Conservation (phyloP, 2,329 filamentous ascomycete species). For the Sclerotinia subarctica region DNA sequence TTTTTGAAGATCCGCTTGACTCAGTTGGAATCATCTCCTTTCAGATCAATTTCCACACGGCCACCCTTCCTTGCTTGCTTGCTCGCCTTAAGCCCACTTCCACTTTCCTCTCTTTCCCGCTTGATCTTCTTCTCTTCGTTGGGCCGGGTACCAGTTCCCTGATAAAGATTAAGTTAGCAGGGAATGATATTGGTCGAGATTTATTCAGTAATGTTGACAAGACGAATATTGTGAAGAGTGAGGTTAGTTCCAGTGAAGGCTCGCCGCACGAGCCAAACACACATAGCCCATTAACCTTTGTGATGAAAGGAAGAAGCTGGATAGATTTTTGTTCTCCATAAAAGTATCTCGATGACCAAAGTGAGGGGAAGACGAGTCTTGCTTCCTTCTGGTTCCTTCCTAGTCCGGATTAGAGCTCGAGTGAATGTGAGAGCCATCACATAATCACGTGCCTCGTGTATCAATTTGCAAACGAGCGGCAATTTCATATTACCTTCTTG, state of each 20-base stretch:
- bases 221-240: background rate
- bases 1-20: too few relatives aligned
- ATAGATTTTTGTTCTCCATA: background rate
- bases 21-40: constrained; percentile 2
- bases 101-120: background rate
- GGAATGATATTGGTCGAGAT: background rate
- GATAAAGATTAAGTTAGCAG: background rate
- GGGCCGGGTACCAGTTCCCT: background rate
- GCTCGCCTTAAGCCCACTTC: background rate
- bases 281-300: too few relatives aligned
- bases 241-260: background rate
- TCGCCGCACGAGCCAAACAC: background rate
- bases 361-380: background rate
- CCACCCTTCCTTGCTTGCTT: background rate
- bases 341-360: background rate
- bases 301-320: too few relatives aligned
- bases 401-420: background rate
- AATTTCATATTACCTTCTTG: too few relatives aligned
- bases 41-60: constrained; percentile 12
- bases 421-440: background rate
- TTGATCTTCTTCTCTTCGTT: background rate
- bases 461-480: background rate
- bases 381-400: background rate
- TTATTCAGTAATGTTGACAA: background rate
- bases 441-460: background rate